phyloP scores from a whole-genome alignment of 768 basidiomycete species.

The Panaeolus papilionaceus region DNA sequence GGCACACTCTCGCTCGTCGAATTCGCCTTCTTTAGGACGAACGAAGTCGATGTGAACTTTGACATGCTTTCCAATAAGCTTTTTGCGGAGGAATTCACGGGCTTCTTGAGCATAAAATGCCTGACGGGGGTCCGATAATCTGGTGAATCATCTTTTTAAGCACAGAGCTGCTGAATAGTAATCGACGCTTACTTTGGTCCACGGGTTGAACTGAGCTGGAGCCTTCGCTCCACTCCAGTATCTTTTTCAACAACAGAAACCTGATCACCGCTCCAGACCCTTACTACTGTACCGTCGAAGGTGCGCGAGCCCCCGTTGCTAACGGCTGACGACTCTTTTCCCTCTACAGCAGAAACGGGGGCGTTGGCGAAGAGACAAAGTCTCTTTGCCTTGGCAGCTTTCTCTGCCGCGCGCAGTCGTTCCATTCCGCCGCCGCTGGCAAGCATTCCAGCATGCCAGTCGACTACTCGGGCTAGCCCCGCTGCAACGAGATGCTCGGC shows the following conservation, averaged over 20 bases:
- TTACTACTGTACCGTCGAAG: slow-evolving; percentile 85
- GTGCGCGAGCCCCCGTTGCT: slow-evolving; percentile 52
- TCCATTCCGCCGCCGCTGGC: slow-evolving; percentile 86
- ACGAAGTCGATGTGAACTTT: slow-evolving; percentile 88
- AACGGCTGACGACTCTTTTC: slow-evolving; percentile 41
- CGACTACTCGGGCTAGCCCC: slow-evolving; percentile 90
- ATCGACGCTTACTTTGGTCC: slow-evolving; percentile 70
- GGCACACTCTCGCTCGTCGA: slow-evolving; percentile 90
- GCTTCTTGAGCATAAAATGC: slow-evolving; percentile 91
- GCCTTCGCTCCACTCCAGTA: slow-evolving; percentile 73
- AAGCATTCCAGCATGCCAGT: slow-evolving; percentile 98
- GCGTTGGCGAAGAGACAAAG: slow-evolving; percentile 70
- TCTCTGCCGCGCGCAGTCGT: slow-evolving; percentile 85
- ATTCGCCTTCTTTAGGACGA: slow-evolving; percentile 91
- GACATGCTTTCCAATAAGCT: slow-evolving; percentile 88
- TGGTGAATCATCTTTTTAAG: slow-evolving; percentile 33
- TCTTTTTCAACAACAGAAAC: slow-evolving; percentile 82
- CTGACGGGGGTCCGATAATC: slow-evolving; percentile 85
- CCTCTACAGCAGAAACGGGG: slow-evolving; percentile 42
- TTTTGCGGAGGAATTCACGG: slow-evolving; percentile 90
- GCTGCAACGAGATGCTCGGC: slow-evolving; percentile 86
- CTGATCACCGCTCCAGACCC: slow-evolving; percentile 94
- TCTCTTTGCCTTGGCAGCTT: slow-evolving; percentile 76
- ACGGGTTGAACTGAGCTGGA: slow-evolving; percentile 89
- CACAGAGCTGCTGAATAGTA: background rate